phyloP scores from a whole-genome alignment of 2,329 filamentous ascomycete species.

The Dothistroma septosporum region DNA sequence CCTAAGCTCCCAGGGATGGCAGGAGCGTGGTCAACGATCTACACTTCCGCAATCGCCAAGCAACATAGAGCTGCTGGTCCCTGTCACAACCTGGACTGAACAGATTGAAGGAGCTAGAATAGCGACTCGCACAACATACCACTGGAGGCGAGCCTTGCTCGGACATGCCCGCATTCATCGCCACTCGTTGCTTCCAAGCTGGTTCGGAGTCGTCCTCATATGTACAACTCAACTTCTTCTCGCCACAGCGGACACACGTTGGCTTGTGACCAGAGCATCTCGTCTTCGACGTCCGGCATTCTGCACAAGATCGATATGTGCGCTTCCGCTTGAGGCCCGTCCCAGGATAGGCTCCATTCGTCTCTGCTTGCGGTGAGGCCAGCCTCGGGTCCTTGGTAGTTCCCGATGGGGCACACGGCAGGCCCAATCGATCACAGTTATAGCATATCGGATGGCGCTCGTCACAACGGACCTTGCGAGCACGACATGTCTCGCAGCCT shows the following conservation, averaged over 20 bases:
- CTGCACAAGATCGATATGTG: slow-evolving; percentile 22
- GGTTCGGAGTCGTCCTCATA: slow-evolving; percentile 26
- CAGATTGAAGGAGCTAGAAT: not conserved
- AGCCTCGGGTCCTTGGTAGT: slow-evolving; percentile 1
- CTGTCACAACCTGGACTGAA: not conserved
- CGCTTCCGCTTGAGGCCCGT: slow-evolving; percentile 22
- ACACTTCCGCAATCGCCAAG: no score
- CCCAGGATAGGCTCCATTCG: slow-evolving; percentile 4
- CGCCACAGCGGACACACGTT: slow-evolving; percentile 19
- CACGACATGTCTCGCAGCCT: slow-evolving; percentile 25
- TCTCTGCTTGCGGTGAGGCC: slow-evolving; percentile 2
- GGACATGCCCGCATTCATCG: not conserved
- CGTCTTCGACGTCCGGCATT: slow-evolving; percentile 23
- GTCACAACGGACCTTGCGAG: slow-evolving; percentile 22
- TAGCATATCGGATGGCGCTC: slow-evolving; percentile 12
- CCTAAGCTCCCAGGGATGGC: no score
- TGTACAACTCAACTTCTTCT: slow-evolving; percentile 20
- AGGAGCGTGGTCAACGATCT: no score
- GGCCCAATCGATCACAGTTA: slow-evolving; percentile 24
- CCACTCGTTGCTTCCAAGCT: slow-evolving; percentile 25
- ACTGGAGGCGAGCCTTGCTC: slow-evolving; percentile 13
- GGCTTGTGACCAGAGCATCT: slow-evolving; percentile 25
- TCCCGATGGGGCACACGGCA: slow-evolving; percentile 19
- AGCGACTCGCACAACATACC: not conserved
- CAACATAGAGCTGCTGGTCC: no score